Percentiles rank a stretch among this genome's conserved stretches.
These are phyloP conservation scores for Cicer pinnatifidum DNA, from an alignment of 306 rosid genomes.

Conservation along the genomic window DNA sequence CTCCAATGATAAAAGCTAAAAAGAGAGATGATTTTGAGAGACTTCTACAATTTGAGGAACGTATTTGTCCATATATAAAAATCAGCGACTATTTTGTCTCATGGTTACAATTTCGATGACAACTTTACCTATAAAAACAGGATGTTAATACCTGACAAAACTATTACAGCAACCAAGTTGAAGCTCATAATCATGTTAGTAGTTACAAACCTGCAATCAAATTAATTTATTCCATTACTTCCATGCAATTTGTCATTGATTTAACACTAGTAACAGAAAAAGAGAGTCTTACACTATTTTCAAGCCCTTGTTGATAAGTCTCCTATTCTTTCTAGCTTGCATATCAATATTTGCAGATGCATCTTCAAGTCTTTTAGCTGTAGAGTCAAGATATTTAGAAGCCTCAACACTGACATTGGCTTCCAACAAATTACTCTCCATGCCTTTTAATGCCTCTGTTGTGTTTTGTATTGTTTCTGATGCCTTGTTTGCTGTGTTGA, in stretches of 20 bases:
- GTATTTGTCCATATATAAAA: too few species aligned
- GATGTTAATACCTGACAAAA: conserved; percentile 60
- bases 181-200: conserved; percentile 57
- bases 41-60: too few species aligned
- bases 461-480: conserved; percentile 69
- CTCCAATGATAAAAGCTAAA: not conserved
- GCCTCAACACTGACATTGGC: conserved; percentile 38
- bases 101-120: too few species aligned
- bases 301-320: conserved; percentile 60
- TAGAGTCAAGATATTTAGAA: conserved; percentile 56
- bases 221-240: conserved; percentile 20
- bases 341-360: conserved; percentile 60
- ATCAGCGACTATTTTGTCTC: too few species aligned
- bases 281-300: conserved; percentile 56
- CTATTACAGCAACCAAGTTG: conserved; percentile 66
- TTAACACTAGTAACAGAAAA: too few species aligned
- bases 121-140: not conserved
- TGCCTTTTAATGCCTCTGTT: conserved; percentile 63
- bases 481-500: conserved; percentile 77
- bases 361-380: conserved; percentile 60
- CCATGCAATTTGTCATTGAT: not conserved
- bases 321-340: conserved; percentile 68
- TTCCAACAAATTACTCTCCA: conserved; percentile 52
- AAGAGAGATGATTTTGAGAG: too few species aligned
- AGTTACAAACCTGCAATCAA: conserved; percentile 61